phyloP scores from a whole-genome alignment of 202 grass and related monocot species.

The Setaria italica region DNA sequence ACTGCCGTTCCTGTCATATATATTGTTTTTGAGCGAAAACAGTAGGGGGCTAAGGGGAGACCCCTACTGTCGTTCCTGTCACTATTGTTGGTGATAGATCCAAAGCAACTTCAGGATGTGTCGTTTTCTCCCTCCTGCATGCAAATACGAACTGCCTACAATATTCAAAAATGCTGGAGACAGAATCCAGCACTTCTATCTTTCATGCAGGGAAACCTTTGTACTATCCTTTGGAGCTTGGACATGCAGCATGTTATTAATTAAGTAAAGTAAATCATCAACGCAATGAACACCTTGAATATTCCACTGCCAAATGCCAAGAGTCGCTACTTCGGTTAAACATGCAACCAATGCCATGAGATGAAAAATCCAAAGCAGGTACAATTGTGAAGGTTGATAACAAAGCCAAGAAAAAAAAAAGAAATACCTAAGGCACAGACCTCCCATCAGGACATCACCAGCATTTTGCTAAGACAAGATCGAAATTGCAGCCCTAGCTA shows the following conservation, averaged over 20 bases:
- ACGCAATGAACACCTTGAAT: slow-evolving; percentile 35
- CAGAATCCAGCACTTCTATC: slow-evolving; percentile 45
- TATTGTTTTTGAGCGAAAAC: background rate
- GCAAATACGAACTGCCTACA: slow-evolving; percentile 50
- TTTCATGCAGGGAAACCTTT: slow-evolving; percentile 28
- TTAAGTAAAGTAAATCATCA: slow-evolving; percentile 12
- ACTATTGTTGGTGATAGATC: slow-evolving; percentile 65
- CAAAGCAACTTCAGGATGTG: slow-evolving; percentile 59
- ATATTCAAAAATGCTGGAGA: slow-evolving; percentile 49
- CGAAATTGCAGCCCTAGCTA: slow-evolving; percentile 44
- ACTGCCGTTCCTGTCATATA: slow-evolving; percentile 50
- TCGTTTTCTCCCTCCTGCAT: slow-evolving; percentile 55
- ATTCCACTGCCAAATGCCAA: slow-evolving; percentile 12
- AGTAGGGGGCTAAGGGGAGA: background rate
- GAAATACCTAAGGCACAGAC: slow-evolving; percentile 37
- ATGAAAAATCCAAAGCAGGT: slow-evolving; percentile 40
- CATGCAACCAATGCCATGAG: slow-evolving; percentile 23
- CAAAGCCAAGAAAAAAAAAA: slow-evolving; percentile 35
- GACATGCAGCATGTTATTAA: background rate
- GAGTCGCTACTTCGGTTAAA: slow-evolving; percentile 19
- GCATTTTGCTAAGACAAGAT: slow-evolving; percentile 39
- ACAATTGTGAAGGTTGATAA: slow-evolving; percentile 7
- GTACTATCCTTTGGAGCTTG: slow-evolving; percentile 29
- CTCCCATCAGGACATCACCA: slow-evolving; percentile 27
- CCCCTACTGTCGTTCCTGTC: slow-evolving; percentile 52